Evolutionary conservation across 495 filamentous ascomycete species (phyloP).

Genomic region (Penicillium nucicola): DNA sequence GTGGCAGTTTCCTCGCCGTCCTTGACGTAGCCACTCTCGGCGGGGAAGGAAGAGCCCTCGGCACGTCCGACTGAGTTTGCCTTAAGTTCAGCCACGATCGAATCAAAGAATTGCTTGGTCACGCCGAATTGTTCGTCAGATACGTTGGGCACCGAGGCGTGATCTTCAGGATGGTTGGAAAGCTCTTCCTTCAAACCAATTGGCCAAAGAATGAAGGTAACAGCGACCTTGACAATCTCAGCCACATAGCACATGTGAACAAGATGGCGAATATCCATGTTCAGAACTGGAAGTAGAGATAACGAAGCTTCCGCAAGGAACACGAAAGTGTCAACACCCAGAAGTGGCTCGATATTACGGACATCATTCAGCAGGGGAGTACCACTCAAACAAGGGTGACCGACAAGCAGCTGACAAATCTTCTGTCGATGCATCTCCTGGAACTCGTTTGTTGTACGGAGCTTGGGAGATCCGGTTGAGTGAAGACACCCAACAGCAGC

Average conservation of each 20-base stretch:
- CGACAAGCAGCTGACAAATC: slow-evolving; percentile 72
- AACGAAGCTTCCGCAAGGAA: slow-evolving; percentile 76
- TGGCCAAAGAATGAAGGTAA: slow-evolving; percentile 45
- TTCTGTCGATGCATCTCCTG: slow-evolving; percentile 67
- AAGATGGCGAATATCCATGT: slow-evolving; percentile 76
- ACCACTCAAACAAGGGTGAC: slow-evolving; percentile 43
- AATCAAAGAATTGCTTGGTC: slow-evolving; percentile 41
- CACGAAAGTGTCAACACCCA: slow-evolving; percentile 77
- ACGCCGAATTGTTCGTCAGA: slow-evolving; percentile 27
- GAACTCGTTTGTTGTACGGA: slow-evolving; percentile 61
- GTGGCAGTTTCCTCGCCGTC: slow-evolving; percentile 42
- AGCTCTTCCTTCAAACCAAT: slow-evolving; percentile 41
- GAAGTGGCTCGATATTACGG: slow-evolving; percentile 60
- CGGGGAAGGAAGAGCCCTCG: slow-evolving; percentile 39
- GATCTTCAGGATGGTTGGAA: slow-evolving; percentile 28
- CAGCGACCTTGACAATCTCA: slow-evolving; percentile 77
- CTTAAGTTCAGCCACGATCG: slow-evolving; percentile 40
- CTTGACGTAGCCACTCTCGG: slow-evolving; percentile 42
- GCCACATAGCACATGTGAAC: slow-evolving; percentile 87
- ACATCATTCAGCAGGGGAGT: slow-evolving; percentile 40
- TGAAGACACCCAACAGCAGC: slow-evolving; percentile 71
- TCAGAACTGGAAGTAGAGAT: slow-evolving; percentile 66
- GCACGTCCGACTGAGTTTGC: slow-evolving; percentile 43
- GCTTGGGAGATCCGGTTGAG: slow-evolving; percentile 50
- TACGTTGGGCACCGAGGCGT: slow-evolving; percentile 25